Conservation (phyloP, 2,329 filamentous ascomycete species). For the Phoma sp. region DNA sequence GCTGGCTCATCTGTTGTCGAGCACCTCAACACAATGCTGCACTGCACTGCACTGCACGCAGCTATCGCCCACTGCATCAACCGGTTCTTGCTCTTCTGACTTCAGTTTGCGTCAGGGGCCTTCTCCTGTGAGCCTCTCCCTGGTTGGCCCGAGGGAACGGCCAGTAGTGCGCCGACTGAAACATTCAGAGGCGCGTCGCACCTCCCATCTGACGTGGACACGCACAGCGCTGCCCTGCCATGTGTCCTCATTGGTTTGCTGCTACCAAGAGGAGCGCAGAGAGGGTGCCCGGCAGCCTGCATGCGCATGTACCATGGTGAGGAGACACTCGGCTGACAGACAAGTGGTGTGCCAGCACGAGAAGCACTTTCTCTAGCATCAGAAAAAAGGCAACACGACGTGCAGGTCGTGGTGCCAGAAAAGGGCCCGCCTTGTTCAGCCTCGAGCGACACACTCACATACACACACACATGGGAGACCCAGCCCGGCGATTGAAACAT, state of each 20-base stretch:
- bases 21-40: background rate
- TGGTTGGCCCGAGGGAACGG: slow-evolving; percentile 30
- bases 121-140: slow-evolving; percentile 14
- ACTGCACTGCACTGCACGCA: background rate
- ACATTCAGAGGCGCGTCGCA: slow-evolving; percentile 39
- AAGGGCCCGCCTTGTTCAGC: background rate
- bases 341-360: slow-evolving; percentile 7
- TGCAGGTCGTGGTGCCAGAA: background rate
- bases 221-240: slow-evolving; percentile 13
- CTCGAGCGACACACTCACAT: background rate
- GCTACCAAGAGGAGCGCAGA: background rate
- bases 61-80: background rate
- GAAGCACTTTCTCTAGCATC: slow-evolving; percentile 1
- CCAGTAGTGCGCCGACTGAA: slow-evolving; percentile 27
- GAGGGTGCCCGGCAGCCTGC: background rate
- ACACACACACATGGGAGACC: background rate
- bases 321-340: background rate
- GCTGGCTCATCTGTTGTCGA: background rate
- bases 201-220: slow-evolving; percentile 39
- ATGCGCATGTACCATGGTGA: background rate
- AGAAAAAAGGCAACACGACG: background rate
- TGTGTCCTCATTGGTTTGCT: slow-evolving; percentile 18
- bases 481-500: slow-evolving; percentile 19
- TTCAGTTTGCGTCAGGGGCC: slow-evolving; percentile 15
- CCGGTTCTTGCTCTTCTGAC: background rate